Base-by-base conservation (phyloP, 129 eudicot genomes). In the Centella asiatica region DNA sequence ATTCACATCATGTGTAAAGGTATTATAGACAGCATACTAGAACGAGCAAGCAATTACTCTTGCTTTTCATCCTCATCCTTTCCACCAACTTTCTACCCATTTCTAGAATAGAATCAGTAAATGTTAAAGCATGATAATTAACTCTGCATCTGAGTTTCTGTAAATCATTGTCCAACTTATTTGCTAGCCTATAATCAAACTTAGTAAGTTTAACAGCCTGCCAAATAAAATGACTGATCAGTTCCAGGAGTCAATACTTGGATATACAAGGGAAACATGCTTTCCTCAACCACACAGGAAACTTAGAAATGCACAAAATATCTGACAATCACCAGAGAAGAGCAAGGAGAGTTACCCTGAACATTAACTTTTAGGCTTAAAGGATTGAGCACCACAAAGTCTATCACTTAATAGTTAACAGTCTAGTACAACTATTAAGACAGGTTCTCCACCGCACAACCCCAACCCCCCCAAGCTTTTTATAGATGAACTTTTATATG, bases 141-240 rank as follows among this genome's bases (percentile, higher is more conserved):
- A 82, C 90, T 74, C 95, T 73, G 22, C 95, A 86, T 67, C 95
- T 80, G 71, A 86, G 69, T 70, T 86, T 86, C 60, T 86, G 95
- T 28, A 86, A 69, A 70, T 80, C 78, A 4, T 65, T 44, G 45
- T 82, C 85, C 60, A 86, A 75, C 32, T 81, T 57, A 73, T 86
- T 80, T 24, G 95, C 69, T 18, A 86, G 77, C 69, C 95, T 78
- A 78, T 77, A 86, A 68, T 86, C 95, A 39, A 80, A 86, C 75
- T 86, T 86, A 0, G 85, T 82, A 54, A 86, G 87, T 77, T 77
- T 70, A 55, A 86, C 84, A 22, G 78, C 95, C 90, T 86, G 78
- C 79, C 58, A 50, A 72, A 31, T 18, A 32, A 51, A 32, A 24
- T 46, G 7, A 4, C 42, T 18, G 18, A 51, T 18, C 52, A 54